A percentile compares a stretch with the other conserved stretches of the same genome.
These are phyloP conservation scores for Mrakiaceae sp. DNA, from an alignment of 1,284 basidiomycete genomes.

Conservation along the genomic window DNA sequence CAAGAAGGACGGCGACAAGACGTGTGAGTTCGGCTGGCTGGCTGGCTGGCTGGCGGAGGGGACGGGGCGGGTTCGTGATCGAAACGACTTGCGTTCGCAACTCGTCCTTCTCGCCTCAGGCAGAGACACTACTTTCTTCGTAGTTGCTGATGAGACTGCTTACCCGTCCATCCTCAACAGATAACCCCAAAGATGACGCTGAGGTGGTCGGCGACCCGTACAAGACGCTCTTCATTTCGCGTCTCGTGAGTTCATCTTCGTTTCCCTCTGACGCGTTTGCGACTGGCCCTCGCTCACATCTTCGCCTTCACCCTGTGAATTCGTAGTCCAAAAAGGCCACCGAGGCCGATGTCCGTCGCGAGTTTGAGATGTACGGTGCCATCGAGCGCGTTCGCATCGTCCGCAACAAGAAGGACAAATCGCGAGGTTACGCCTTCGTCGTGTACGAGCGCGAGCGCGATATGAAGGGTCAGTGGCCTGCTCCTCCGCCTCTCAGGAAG, in stretches of 20 bases:
- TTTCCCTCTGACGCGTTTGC: constrained; percentile 8
- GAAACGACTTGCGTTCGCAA: not conserved
- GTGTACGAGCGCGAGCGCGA: constrained; percentile 96
- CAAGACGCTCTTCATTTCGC: constrained; percentile 93
- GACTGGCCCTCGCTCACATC: constrained; percentile 27
- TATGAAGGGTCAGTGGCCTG: constrained; percentile 73
- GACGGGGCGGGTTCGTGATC: not conserved
- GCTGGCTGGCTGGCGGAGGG: not conserved
- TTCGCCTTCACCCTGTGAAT: not conserved
- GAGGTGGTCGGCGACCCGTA: constrained; percentile 95
- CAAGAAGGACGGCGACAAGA: constrained; percentile 68
- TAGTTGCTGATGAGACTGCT: not conserved
- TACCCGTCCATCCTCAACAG: constrained; percentile 35
- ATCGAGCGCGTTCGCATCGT: constrained; percentile 88
- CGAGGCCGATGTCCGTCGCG: constrained; percentile 79
- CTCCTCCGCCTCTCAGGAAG: constrained; percentile 18
- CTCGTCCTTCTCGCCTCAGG: not conserved
- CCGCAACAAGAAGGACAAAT: constrained; percentile 73
- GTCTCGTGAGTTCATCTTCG: constrained; percentile 49
- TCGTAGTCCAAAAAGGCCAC: constrained; percentile 68
- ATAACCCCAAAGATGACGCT: constrained; percentile 81
- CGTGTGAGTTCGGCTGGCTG: constrained; percentile 48
- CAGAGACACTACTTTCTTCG: not conserved
- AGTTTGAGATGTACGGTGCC: constrained; percentile 90
- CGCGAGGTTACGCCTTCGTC: constrained; percentile 89